Evolutionary conservation across 1,139 yeast genomes (phyloP).

Genomic region (Debaryomycetaceae sp.): DNA sequence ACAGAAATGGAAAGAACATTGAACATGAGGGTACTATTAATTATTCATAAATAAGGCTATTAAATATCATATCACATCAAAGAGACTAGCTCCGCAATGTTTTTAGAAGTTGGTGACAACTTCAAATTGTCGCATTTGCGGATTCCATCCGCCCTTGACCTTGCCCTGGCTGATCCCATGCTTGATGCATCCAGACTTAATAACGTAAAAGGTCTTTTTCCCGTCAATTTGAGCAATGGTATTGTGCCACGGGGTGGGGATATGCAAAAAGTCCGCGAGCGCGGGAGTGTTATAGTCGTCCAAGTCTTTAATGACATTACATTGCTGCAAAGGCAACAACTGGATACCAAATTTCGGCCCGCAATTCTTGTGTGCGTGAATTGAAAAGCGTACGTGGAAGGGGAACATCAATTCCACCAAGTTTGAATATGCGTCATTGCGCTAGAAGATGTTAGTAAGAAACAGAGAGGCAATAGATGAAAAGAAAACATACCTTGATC

Average conservation of each 20-base stretch:
- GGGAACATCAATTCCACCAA: conserved; percentile 51
- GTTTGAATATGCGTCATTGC: conserved; percentile 57
- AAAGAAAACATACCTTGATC: conserved; percentile 27
- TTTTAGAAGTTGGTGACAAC: background rate
- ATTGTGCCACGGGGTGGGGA: conserved; percentile 63
- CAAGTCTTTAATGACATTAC: conserved; percentile 25
- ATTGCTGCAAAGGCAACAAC: conserved; percentile 32
- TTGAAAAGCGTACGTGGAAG: conserved; percentile 46
- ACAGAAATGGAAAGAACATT: no score
- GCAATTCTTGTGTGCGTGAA: conserved; percentile 46
- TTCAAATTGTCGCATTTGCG: conserved; percentile 6
- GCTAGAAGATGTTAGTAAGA: conserved; percentile 10
- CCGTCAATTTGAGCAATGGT: conserved; percentile 34
- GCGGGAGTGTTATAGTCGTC: conserved; percentile 18
- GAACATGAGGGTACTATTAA: no score
- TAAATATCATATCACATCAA: background rate
- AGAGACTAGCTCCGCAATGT: background rate
- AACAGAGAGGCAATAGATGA: background rate
- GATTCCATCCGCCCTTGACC: conserved; percentile 17
- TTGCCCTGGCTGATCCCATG: conserved; percentile 14
- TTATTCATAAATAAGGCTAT: no score
- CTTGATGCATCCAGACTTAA: conserved; percentile 16
- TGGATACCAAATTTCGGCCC: conserved; percentile 53
- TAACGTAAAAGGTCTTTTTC: conserved; percentile 14
- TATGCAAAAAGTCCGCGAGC: conserved; percentile 40